Base-by-base conservation (phyloP, 257 asterid genomes). In the Asclepias syriaca region DNA sequence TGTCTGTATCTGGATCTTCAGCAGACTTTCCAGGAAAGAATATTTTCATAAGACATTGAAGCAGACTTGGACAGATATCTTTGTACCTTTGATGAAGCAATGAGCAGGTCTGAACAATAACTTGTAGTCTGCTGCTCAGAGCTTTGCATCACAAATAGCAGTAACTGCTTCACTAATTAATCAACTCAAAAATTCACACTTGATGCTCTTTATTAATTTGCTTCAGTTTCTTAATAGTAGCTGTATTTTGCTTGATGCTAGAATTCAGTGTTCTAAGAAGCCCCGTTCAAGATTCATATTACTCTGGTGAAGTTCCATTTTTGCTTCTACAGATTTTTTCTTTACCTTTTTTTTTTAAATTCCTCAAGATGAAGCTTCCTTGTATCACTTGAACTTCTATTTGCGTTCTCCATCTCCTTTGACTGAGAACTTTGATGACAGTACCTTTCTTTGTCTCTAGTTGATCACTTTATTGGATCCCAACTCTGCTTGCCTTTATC, bases 51-150 rank as follows among this genome's bases (percentile, higher is more conserved):
- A 95, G 99, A 72, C 98, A 97, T 89, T 92, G 97, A 79, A 92
- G 95, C 70, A 95, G 91, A 84, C 90, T 87, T 50, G 94, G 92
- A 24, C 97, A 88, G 84, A 95, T 92, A 66, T 95, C 99, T 69
- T 81, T 88, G 86, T 95, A 95, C 81, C 99, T 88, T 77, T 90
- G 99, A 86, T 95, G 99, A 77, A 95, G 96, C 88, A 92, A 81
- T 78, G 97, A 95, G 85, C 99, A 92, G 82, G 90, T 86, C 99
- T 88, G 98, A 72, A 95, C 96, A 78, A 96, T 96, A 60, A 98
- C 89, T 77, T 90, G 97, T 75, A 95, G 78, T 95, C 99, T 19
- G 94, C 93, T 63, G 98, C 48, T 83, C 85, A 91, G 80, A 95
- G 96, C 84, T 95, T 95, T 32, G 96, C 98, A 67, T 95, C 99